Conservation (phyloP, 345 rosid species). For the Excoecaria cochinchinensis region DNA sequence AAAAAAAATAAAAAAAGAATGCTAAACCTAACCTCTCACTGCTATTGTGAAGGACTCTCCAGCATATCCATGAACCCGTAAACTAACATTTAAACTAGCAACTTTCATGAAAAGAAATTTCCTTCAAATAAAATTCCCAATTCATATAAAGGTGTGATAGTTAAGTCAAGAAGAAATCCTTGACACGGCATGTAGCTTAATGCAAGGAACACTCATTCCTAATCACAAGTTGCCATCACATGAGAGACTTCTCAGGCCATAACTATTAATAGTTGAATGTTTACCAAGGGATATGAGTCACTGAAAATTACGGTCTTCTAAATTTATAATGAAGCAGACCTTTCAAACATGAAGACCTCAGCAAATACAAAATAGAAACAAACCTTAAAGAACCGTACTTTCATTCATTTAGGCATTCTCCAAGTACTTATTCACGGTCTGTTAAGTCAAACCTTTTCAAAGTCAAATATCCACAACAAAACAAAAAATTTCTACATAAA, state of each 20-base stretch:
- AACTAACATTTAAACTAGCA: neutral
- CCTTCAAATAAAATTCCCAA: neutral
- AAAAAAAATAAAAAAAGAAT: neutral
- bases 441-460: slow-evolving; percentile 3
- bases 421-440: slow-evolving; percentile 2
- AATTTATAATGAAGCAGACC: neutral
- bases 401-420: too few relatives aligned
- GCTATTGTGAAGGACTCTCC: neutral
- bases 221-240: neutral
- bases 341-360: neutral
- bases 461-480: neutral
- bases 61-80: neutral
- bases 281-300: too few relatives aligned
- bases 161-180: neutral
- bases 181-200: neutral
- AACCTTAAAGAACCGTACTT: too few relatives aligned
- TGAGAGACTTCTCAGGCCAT: neutral
- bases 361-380: neutral
- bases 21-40: neutral
- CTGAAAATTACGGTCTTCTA: neutral
- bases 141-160: neutral
- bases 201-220: neutral
- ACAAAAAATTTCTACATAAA: neutral
- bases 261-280: neutral
- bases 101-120: neutral